phyloP scores from a whole-genome alignment of 2,329 filamentous ascomycete genomes.

The Beauveria asiatica region DNA sequence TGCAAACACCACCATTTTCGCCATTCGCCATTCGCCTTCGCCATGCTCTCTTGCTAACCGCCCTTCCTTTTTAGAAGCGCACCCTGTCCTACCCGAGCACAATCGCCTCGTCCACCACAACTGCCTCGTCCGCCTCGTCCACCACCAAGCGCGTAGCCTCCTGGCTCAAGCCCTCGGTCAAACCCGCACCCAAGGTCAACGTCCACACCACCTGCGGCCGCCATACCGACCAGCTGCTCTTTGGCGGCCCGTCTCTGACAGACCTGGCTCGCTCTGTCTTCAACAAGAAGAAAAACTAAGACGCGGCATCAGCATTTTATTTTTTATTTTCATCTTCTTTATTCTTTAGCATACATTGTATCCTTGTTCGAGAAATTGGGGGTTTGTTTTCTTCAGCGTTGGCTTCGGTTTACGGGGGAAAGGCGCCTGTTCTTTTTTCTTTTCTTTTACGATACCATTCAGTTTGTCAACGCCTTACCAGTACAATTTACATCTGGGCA shows the following conservation, averaged over 20 bases:
- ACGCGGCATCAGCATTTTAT: neutral
- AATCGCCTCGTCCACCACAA: conserved; percentile 23
- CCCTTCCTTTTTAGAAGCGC: neutral
- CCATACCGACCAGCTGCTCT: conserved; percentile 45
- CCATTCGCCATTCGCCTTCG: neutral
- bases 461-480: neutral
- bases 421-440: neutral
- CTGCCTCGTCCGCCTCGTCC: conserved; percentile 16
- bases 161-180: conserved; percentile 22
- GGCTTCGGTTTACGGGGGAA: neutral
- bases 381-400: neutral
- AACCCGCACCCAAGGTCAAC: conserved; percentile 36
- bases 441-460: conserved; percentile 1
- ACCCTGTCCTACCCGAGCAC: conserved; percentile 16
- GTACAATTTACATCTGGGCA: neutral
- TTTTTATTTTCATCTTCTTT: neutral
- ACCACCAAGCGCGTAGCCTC: conserved; percentile 23
- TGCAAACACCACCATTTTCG: neutral
- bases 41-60: neutral
- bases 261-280: conserved; percentile 35
- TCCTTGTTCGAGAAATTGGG: neutral
- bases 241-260: conserved; percentile 38
- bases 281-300: conserved; percentile 20
- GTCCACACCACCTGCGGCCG: conserved; percentile 47
- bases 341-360: neutral